phyloP scores from a whole-genome alignment of 2,329 filamentous ascomycete genomes.

The Leptographium wingfieldii region DNA sequence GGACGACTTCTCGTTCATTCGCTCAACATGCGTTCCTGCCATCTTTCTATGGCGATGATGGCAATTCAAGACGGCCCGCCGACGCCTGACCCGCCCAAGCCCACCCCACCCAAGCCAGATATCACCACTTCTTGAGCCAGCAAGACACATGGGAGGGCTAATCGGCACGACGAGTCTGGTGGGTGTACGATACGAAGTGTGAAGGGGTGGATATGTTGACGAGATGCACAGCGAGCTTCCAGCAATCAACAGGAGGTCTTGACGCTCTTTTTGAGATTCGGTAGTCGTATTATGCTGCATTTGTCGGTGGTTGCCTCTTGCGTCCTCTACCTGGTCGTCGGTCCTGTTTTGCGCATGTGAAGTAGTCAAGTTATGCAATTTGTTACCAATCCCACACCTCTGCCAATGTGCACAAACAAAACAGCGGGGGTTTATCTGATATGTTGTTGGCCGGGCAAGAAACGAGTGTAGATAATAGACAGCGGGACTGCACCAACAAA shows the following conservation, averaged over 20 bases:
- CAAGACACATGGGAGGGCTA: not conserved
- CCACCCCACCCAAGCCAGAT: conserved; percentile 7
- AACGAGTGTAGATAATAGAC: too few relatives aligned
- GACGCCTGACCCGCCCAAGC: conserved; percentile 10
- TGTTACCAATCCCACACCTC: too few relatives aligned
- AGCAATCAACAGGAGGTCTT: not conserved
- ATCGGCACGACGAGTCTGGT: not conserved
- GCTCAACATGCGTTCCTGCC: not conserved
- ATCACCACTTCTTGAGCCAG: not conserved
- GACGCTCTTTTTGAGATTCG: not conserved
- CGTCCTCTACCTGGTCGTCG: not conserved
- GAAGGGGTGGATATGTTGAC: not conserved
- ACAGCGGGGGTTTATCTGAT: too few relatives aligned
- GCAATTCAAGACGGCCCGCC: conserved; percentile 4
- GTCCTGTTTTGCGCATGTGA: too few relatives aligned
- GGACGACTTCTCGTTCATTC: not conserved
- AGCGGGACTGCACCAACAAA: too few relatives aligned
- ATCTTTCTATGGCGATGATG: not conserved
- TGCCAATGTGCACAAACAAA: too few relatives aligned
- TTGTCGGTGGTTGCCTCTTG: not conserved
- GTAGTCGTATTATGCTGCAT: not conserved
- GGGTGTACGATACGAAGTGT: not conserved
- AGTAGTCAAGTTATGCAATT: too few relatives aligned
- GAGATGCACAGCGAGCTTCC: not conserved
- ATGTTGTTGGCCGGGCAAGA: too few relatives aligned